Evolutionary conservation across 192 early-diverging fungal genomes (phyloP), one percentile per base, ranked within the genome.

Genomic region (Coemansia sp.): DNA sequence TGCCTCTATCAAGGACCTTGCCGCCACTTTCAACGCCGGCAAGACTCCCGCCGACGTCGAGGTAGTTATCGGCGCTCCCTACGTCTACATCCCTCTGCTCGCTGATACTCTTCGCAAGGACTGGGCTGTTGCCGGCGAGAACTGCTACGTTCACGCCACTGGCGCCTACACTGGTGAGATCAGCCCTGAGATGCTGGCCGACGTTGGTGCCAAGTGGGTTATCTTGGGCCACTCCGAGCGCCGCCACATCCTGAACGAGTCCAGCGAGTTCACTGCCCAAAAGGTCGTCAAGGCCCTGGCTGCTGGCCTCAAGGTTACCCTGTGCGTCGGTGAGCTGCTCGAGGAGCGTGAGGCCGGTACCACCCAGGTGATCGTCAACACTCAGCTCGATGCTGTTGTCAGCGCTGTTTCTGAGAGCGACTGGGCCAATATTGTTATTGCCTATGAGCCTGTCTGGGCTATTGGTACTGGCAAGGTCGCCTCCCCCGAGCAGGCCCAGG

Each of bases 391-490:
- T 76, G 94, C 94, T 45, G 91, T 97, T 63, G 87, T 90, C 69
- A 85, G 87, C 61, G 83, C 86, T 45, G 72, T 97, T 71, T 76
- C 78, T 48, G 73, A 70, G 39, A 80, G 71, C 21, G 93, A 98
- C 86, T 99, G 97, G 98, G 82, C 81, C 57, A 88, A 94, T 76
- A 88, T 99, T 68, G 97, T 98, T 14, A 87, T 99, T 85, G 98
- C 98, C 70, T 99, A 99, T 83, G 98, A 99, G 87, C 98, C 98
- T 62, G 98, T 99, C 63, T 99, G 98, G 98, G 98, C 98, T 37
- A 98, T 99, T 73, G 97, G 98, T 59, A 99, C 98, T 19, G 98
- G 98, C 68, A 95, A 95, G 90, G 96, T 99, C 11, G 96, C 98
- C 46, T 90, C 93, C 21, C 94, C 93, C 58, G 84, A 91, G 41